Conservation (phyloP, 2,329 filamentous ascomycete species). For the Trichothecium roseum region DNA sequence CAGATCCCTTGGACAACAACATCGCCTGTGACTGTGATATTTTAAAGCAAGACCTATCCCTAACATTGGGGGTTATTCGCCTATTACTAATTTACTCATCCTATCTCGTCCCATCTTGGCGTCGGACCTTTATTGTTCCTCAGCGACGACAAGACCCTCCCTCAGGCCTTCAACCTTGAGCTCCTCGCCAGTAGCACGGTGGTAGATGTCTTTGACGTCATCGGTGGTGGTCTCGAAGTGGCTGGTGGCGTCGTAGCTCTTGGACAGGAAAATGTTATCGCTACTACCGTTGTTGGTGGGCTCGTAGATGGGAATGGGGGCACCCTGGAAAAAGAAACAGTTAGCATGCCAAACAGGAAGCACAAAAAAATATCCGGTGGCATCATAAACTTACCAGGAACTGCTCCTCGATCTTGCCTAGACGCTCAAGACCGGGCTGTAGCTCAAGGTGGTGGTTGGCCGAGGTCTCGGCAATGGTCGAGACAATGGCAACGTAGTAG, state of each 20-base stretch:
- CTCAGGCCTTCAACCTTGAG: slow-evolving; percentile 80
- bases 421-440: slow-evolving; percentile 79
- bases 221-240: slow-evolving; percentile 92
- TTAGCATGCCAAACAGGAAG: neutral
- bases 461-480: slow-evolving; percentile 84
- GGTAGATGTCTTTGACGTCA: slow-evolving; percentile 91
- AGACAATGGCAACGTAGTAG: slow-evolving; percentile 98
- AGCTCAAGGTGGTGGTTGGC: slow-evolving; percentile 96
- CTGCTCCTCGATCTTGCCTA: slow-evolving; percentile 91
- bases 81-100: neutral
- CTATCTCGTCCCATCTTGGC: slow-evolving; percentile 1
- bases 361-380: neutral
- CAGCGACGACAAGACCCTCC: slow-evolving; percentile 65
- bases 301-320: slow-evolving; percentile 89
- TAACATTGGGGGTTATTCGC: too few species aligned
- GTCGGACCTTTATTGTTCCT: slow-evolving; percentile 52
- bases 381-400: slow-evolving; percentile 70
- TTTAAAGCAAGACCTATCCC: too few species aligned
- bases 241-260: slow-evolving; percentile 95
- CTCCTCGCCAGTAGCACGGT: slow-evolving; percentile 71
- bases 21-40: too few species aligned
- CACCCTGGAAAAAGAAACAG: slow-evolving; percentile 34
- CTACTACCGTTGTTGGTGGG: slow-evolving; percentile 71
- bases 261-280: slow-evolving; percentile 94
- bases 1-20: too few species aligned